Evolutionary conservation across 2,329 filamentous ascomycete genomes (phyloP), one percentile per base, ranked within the genome.

Genomic region (Myotisia sp.): DNA sequence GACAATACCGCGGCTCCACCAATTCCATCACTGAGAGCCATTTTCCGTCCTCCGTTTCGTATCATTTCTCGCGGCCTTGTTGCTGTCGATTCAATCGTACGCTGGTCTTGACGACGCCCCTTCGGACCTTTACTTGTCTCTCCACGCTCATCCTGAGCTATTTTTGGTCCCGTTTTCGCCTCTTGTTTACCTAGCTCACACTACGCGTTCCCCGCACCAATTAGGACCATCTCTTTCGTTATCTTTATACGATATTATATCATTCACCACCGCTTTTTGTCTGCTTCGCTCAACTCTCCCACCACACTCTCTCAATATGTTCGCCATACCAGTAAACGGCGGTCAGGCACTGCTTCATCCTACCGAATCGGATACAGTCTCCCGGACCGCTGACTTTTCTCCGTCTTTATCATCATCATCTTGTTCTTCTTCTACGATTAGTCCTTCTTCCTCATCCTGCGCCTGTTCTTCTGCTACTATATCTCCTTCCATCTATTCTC

Each of bases 261-360:
- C 17, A 18, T 13, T 31, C 12, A 19, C 12, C 13, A 10, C 23
- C 14, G 10, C 32, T 28, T 35, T 40, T 37, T n/a, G n/a, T n/a
- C n/a, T n/a, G n/a, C n/a, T n/a, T n/a, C n/a, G n/a, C 10, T 27
- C n/a, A 13, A 32, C 23, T 21, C 28, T 22, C 29, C 29, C 12
- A 16, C 29, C 6, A 23, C 6, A 21, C 29, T 21, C 29, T 12
- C n/a, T 35, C 33, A 36, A 32, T 16, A 40, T 40, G 38, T 26
- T 40, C 28, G 27, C 38, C 10, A n/a, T 35, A 18, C 32, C 37
- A n/a, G 35, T 34, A 34, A 33, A 29, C 22, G 32, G 38, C 29
- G 34, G 27, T 30, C 34, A 34, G 19, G 30, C 36, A 17, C 28
- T 21, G 21, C 34, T 28, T 35, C 31, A 37, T 18, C 29, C 33